phyloP scores from a whole-genome alignment of 2,329 filamentous ascomycete species.

The Colletotrichum neosansevieriae region DNA sequence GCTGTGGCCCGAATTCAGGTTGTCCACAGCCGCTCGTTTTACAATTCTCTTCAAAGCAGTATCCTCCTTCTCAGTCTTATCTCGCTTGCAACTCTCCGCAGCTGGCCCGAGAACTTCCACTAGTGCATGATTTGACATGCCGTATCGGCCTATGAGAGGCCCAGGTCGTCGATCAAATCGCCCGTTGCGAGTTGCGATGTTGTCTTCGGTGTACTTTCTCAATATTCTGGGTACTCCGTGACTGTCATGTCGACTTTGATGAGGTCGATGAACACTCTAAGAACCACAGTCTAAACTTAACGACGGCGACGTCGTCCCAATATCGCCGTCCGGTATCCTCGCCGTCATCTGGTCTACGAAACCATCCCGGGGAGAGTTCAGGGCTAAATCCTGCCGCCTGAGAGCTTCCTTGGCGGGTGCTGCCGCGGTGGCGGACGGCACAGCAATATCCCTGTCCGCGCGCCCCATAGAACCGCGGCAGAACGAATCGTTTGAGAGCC shows the following conservation, averaged over 20 bases:
- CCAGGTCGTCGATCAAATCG: constrained; percentile 11
- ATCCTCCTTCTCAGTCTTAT: constrained; percentile 6
- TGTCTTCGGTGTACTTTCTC: constrained; percentile 17
- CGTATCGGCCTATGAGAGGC: neutral
- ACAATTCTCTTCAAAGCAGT: constrained; percentile 15
- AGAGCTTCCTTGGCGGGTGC: neutral
- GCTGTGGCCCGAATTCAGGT: neutral
- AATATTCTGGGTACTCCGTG: neutral
- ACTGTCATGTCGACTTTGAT: constrained; percentile 13
- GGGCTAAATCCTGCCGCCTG: constrained; percentile 11
- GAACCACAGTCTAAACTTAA: too few species aligned
- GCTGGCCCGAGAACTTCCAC: constrained; percentile 19
- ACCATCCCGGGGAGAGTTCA: constrained; percentile 1
- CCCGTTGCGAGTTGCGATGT: constrained; percentile 12
- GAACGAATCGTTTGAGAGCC: neutral
- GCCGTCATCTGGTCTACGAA: too few species aligned
- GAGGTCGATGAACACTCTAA: too few species aligned
- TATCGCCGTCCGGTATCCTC: too few species aligned
- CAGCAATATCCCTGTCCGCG: too few species aligned
- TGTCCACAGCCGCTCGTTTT: neutral
- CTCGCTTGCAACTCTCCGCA: neutral
- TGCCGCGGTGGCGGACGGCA: neutral
- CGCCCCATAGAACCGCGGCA: neutral
- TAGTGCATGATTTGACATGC: constrained; percentile 5
- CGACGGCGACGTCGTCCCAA: too few species aligned